Evolutionary conservation across 257 asterid species (phyloP).

Genomic region (Phtheirospermum japonicum): DNA sequence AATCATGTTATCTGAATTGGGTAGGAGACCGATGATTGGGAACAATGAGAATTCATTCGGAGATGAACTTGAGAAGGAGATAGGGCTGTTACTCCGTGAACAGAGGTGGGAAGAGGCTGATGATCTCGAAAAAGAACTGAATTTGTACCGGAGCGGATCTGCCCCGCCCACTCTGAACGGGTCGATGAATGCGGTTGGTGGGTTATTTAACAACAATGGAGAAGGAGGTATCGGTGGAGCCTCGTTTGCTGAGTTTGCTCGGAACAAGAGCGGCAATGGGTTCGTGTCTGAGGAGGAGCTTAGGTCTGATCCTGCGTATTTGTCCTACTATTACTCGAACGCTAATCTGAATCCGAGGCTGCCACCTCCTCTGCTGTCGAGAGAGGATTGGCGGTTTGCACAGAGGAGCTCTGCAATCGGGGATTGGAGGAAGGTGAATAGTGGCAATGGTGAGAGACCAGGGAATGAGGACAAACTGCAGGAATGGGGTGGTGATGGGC

Average conservation of each 20-base stretch:
- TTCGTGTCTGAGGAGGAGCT: constrained; percentile 86
- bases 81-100: constrained; percentile 69
- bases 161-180: constrained; percentile 99
- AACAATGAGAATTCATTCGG: constrained; percentile 70
- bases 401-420: constrained; percentile 87
- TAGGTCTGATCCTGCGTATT: constrained; percentile 91
- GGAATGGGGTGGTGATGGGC: constrained; percentile 98
- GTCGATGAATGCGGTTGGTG: constrained; percentile 86
- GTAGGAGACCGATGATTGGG: constrained; percentile 72
- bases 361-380: constrained; percentile 92
- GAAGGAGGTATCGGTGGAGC: constrained; percentile 24
- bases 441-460: constrained; percentile 58
- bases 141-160: constrained; percentile 93
- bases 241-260: constrained; percentile 48
- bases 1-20: constrained; percentile 68
- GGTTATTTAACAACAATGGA: constrained; percentile 55
- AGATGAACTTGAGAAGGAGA: constrained; percentile 80
- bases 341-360: constrained; percentile 93
- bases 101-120: constrained; percentile 68
- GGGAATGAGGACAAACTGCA: constrained; percentile 48
- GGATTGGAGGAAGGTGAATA: constrained; percentile 78
- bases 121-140: constrained; percentile 89
- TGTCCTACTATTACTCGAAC: constrained; percentile 84
- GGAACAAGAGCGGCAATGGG: constrained; percentile 50
- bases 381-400: constrained; percentile 88